Conservation (phyloP, 345 rosid genomes). For the Melastoma malabathricum region DNA sequence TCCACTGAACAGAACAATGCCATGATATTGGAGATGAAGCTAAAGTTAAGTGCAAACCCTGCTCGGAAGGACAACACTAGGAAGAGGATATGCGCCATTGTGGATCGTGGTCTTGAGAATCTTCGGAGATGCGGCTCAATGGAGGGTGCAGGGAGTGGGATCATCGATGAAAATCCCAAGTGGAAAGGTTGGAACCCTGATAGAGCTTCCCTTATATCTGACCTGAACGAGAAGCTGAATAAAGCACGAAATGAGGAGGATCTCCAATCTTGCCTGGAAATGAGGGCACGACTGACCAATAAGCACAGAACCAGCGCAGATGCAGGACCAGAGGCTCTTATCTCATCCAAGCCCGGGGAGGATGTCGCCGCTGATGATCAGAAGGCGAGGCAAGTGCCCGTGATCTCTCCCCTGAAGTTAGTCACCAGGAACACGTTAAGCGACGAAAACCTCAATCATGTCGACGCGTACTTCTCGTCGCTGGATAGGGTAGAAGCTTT, state of each 20-base stretch:
- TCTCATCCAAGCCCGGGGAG: slow-evolving; percentile 13
- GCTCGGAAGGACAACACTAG: slow-evolving; percentile 38
- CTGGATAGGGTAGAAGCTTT: slow-evolving; percentile 38
- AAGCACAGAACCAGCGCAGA: slow-evolving; percentile 6
- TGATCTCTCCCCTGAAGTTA: slow-evolving; percentile 20
- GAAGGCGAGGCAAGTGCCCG: slow-evolving; percentile 13
- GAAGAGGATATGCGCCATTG: slow-evolving; percentile 34
- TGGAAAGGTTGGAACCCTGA: slow-evolving; percentile 18
- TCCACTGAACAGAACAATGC: slow-evolving; percentile 15
- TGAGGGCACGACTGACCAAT: slow-evolving; percentile 34
- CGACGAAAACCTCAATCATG: slow-evolving; percentile 30
- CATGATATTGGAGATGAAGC: slow-evolving; percentile 24
- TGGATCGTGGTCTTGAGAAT: slow-evolving; percentile 52
- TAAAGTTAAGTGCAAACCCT: slow-evolving; percentile 36
- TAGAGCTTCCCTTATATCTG: slow-evolving; percentile 36
- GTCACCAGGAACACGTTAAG: slow-evolving; percentile 34
- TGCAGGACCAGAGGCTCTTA: slow-evolving; percentile 12
- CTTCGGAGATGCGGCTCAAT: slow-evolving; percentile 23
- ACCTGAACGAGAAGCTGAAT: slow-evolving; percentile 59
- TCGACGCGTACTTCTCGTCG: slow-evolving; percentile 37
- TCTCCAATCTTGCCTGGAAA: slow-evolving; percentile 54
- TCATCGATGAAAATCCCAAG: slow-evolving; percentile 14
- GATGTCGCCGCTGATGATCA: slow-evolving; percentile 14
- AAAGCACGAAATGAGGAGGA: slow-evolving; percentile 72
- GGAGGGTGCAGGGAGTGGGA: slow-evolving; percentile 10